Evolutionary conservation across 2,329 filamentous ascomycete species (phyloP), one percentile per base, ranked within the genome.

Genomic region (Nemania sp.): DNA sequence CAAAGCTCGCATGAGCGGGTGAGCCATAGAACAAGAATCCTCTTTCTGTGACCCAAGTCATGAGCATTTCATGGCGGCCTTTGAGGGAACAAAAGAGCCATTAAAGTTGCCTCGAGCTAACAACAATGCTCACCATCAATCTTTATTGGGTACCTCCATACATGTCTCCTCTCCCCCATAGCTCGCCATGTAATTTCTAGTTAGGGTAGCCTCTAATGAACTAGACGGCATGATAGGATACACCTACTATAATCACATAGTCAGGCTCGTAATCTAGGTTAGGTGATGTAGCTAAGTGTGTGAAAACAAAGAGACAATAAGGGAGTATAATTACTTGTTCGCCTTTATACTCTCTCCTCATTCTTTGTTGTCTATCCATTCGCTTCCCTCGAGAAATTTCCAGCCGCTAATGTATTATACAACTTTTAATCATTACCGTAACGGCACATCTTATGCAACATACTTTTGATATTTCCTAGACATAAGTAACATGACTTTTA

Each of bases 81-180:
- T 68, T 65, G 57, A 65, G 35, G 52, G 11, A n/a, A 65, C 27
- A 26, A 60, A 58, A 4, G n/a, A 26, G 27, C n/a, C 27, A 13
- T 38, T 55, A 6, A 22, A 58, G 18, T 38, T 24, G 13, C 20
- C 10, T 24, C n/a, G 15, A n/a, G 15, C 8, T 13, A 62, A 58
- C 24, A 15, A 47, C 29, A 20, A 32, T 51, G 41, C 22, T 51
- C 27, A 4, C 38, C 20, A 2, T 47, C 11, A 1, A 27, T 52
- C 62, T 64, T 65, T 61, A 60, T 64, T 8, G 1, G 1, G 24
- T 18, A 4, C 2, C 57, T 18, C 10, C 8, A 18, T 18, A 20
- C 11, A 4, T 6, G 13, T 27, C 11, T 51, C 26, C 49, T 53
- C 35, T 52, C 22, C 26, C 45, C 20, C 43, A 3, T 54, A 0